Base-by-base conservation (phyloP, 1,139 yeast species). In the Geotrichum macrosporum region DNA sequence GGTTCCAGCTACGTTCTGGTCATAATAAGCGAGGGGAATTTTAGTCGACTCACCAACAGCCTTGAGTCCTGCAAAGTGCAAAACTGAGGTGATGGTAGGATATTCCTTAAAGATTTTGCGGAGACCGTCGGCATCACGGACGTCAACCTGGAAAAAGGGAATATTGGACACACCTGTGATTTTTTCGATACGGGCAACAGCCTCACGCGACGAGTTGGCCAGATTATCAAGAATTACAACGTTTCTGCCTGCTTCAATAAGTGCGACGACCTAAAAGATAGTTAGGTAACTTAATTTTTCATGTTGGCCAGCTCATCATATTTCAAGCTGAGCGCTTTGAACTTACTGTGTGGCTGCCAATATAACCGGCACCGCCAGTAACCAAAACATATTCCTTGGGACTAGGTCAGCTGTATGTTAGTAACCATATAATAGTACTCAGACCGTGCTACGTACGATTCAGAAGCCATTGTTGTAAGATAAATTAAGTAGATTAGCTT, bases 361-460 rank as follows among this genome's bases (percentile, higher is more conserved):
- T 84, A 66, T 85, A 85, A 27, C 95, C 94, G 29, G 94, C 87
- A 47, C 94, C 94, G 40, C 94, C 94, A 27, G 94, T 83, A 30
- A 85, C 89, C 50, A 84, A 71, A 50, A 84, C 81, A 62, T 72
- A 73, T 44, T 57, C 50, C 24, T 50, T 47, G 31, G 46, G 31
- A 16, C 38, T 24, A 29, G 13, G 43, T 9, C n/a, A n/a, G n/a
- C 13, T 8, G 42, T 24, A 26, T 20, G 38, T 13, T 24, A 24
- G 22, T 13, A 19, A 29, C 21, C 19, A 3, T 10, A 19, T 5
- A 20, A 12, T 31, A 10, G 21, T 9, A 19, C 1, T 16, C 19
- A 35, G 19, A 26, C 12, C 30, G 10, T n/a, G 35, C 19, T 30
- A 29, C 43, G 5, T 39, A 39, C 43, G 27, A 9, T 39, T 29